Percentiles rank a stretch among this genome's conserved stretches.
Conservation (phyloP, 805 yeast species). For the Blastobotrys peoriensis region DNA sequence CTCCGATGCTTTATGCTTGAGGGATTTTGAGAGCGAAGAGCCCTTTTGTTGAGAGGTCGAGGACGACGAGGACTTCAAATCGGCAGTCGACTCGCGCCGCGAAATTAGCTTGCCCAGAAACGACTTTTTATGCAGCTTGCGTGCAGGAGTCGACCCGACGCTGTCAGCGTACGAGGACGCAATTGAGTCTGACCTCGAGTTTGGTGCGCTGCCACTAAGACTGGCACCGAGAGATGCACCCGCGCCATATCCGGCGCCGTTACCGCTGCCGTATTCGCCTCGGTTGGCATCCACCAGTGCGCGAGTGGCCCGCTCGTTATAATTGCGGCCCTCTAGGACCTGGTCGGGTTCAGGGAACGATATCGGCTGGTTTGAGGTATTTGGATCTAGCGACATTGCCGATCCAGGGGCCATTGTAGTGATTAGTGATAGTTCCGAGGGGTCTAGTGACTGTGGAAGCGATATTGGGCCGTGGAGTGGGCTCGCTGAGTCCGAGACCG, state of each 20-base stretch:
- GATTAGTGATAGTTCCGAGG: conserved; percentile 12
- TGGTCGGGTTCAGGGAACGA: conserved; percentile 20
- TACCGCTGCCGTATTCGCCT: too few relatives aligned
- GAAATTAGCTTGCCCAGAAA: conserved; percentile 17
- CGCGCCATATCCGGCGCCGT: too few relatives aligned
- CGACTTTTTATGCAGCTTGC: conserved; percentile 9
- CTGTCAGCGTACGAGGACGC: conserved; percentile 14
- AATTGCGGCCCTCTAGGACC: conserved; percentile 15
- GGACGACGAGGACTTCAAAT: conserved; percentile 2
- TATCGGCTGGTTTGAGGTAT: conserved; percentile 1
- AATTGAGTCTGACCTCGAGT: conserved; percentile 14
- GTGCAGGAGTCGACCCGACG: neutral
- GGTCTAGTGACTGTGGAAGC: conserved; percentile 10
- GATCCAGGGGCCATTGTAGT: conserved; percentile 4
- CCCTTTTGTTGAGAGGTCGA: neutral
- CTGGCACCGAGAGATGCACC: too few relatives aligned
- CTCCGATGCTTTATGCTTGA: conserved; percentile 9
- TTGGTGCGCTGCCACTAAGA: neutral
- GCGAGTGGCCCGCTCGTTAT: conserved; percentile 5
- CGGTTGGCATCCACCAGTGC: neutral
- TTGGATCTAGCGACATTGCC: neutral
- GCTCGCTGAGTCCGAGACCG: neutral
- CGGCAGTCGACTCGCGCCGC: conserved; percentile 18
- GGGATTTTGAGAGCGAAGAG: neutral
- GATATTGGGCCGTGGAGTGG: conserved; percentile 2